A percentile compares a stretch with the other conserved stretches of the same genome.
phyloP scores from a whole-genome alignment of 2,329 filamentous ascomycete species.

The Penicillium polonicum region DNA sequence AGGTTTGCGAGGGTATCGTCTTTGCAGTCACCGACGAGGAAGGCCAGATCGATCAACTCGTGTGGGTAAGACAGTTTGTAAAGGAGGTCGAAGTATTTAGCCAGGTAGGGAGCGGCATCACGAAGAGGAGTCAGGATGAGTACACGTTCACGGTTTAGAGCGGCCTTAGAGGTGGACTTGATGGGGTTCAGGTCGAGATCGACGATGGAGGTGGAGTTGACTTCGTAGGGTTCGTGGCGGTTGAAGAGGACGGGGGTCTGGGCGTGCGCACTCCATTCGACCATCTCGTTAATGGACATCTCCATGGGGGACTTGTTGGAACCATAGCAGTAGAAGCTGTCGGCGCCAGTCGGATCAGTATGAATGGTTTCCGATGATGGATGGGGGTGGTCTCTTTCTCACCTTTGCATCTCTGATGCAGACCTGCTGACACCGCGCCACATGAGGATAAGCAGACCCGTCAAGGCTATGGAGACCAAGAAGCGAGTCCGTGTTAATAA shows the following conservation, averaged over 20 bases:
- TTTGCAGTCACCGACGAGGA: slow-evolving; percentile 85
- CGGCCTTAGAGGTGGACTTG: slow-evolving; percentile 74
- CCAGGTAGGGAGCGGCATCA: slow-evolving; percentile 78
- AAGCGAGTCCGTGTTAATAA: slow-evolving; percentile 76
- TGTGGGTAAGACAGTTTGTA: slow-evolving; percentile 90
- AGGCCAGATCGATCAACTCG: slow-evolving; percentile 89
- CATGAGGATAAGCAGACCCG: slow-evolving; percentile 72
- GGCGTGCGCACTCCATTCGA: slow-evolving; percentile 82
- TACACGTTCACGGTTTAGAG: slow-evolving; percentile 78
- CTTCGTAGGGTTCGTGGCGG: slow-evolving; percentile 80
- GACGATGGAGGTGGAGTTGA: slow-evolving; percentile 77
- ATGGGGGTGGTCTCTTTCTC: slow-evolving; percentile 31
- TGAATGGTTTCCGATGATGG: not conserved
- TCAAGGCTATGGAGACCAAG: slow-evolving; percentile 68
- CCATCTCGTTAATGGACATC: slow-evolving; percentile 88
- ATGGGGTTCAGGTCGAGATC: slow-evolving; percentile 83
- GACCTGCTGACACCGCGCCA: slow-evolving; percentile 83
- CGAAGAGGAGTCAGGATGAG: slow-evolving; percentile 91
- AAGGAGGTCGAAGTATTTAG: slow-evolving; percentile 91
- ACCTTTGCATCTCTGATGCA: slow-evolving; percentile 90
- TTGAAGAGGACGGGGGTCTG: slow-evolving; percentile 96
- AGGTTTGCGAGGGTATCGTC: slow-evolving; percentile 92
- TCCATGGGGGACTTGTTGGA: slow-evolving; percentile 93
- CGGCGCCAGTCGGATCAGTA: slow-evolving; percentile 1
- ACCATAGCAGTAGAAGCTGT: slow-evolving; percentile 95